Evolutionary conservation across 768 basidiomycete species (phyloP), one percentile per base, ranked within the genome.

Genomic region (Boletus pseudo-olivaceus): DNA sequence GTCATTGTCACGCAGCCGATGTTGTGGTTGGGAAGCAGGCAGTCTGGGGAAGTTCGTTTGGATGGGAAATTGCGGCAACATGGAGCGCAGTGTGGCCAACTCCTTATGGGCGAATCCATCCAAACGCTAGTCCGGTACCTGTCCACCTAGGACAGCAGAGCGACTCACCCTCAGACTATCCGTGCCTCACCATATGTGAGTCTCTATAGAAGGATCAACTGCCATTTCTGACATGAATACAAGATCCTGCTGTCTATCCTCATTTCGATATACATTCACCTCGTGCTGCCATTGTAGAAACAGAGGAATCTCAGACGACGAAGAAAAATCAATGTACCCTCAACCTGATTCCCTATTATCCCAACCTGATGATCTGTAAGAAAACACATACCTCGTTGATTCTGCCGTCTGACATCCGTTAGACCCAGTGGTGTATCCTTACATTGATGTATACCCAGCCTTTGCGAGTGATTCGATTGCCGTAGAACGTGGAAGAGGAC

Each of bases 1-100:
- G 81, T 30, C 79, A 74, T 8, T 20, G 9, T 39, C 65, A 17
- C 68, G 54, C 75, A 86, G 43, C 75, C 80, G 71, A 66, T 77
- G 32, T 23, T 30, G 29, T 30, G 9, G 29, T 78, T 81, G 32
- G 76, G 78, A 62, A 69, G 62, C 37, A 82, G 80, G 72, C 74
- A 5, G 79, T 81, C 10, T 56, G 23, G 77, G 56, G 54, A 40
- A 48, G 17, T 47, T 62, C 65, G 23, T 64, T 63, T 6, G 62
- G 62, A 47, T 64, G 59, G 62, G 47, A 53, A 33, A 52, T 6
- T 29, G 56, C 44, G 19, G 29, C 15, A 30, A 54, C 66, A 23
- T 66, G 62, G 65, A 47, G 52, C 8, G 50, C 55, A 20, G 54
- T 59, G 32, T 61, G 64, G 61, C 61, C 64, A 34, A 61, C 41